A percentile compares a stretch with the other conserved stretches of the same genome.
Evolutionary conservation across 2,329 filamentous ascomycete species (phyloP).

Genomic region (Tolypocladium inflatum): DNA sequence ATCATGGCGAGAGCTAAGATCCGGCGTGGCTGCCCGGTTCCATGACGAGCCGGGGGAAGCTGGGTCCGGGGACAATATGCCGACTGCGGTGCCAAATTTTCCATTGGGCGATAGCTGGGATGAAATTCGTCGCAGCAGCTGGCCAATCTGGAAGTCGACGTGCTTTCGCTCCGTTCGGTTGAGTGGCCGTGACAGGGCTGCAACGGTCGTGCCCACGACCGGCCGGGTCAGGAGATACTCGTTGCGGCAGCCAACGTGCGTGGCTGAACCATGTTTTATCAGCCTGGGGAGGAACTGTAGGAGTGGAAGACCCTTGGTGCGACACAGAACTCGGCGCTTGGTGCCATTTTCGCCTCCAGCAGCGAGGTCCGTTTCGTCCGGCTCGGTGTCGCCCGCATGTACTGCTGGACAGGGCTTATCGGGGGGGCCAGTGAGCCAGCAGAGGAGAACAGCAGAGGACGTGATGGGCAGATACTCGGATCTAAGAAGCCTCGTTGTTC

Average conservation of each 20-base stretch:
- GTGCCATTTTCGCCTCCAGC: background rate
- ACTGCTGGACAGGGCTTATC: background rate
- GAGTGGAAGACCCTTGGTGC: slow-evolving; percentile 8
- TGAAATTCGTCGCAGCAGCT: slow-evolving; percentile 34
- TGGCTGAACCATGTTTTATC: slow-evolving; percentile 24
- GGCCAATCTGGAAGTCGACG: slow-evolving; percentile 38
- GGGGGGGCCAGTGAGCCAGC: slow-evolving; percentile 27
- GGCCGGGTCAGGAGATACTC: slow-evolving; percentile 34
- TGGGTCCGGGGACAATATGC: slow-evolving; percentile 9
- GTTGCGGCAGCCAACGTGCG: slow-evolving; percentile 15
- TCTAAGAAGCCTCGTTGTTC: slow-evolving; percentile 33
- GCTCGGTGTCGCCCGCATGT: background rate
- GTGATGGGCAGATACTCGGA: slow-evolving; percentile 33
- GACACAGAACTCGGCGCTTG: background rate
- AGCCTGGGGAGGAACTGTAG: slow-evolving; percentile 28
- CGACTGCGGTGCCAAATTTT: slow-evolving; percentile 32
- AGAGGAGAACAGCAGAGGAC: slow-evolving; percentile 34
- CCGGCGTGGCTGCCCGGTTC: slow-evolving; percentile 13
- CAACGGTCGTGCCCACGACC: slow-evolving; percentile 26
- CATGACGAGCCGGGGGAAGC: background rate
- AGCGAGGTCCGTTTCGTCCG: background rate
- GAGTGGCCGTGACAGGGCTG: slow-evolving; percentile 22
- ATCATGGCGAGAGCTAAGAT: slow-evolving; percentile 9
- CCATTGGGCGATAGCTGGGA: slow-evolving; percentile 32
- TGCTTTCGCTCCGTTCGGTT: slow-evolving; percentile 21